Evolutionary conservation across 2,329 filamentous ascomycete genomes (phyloP).

Genomic region (Anthostomella pinea): DNA sequence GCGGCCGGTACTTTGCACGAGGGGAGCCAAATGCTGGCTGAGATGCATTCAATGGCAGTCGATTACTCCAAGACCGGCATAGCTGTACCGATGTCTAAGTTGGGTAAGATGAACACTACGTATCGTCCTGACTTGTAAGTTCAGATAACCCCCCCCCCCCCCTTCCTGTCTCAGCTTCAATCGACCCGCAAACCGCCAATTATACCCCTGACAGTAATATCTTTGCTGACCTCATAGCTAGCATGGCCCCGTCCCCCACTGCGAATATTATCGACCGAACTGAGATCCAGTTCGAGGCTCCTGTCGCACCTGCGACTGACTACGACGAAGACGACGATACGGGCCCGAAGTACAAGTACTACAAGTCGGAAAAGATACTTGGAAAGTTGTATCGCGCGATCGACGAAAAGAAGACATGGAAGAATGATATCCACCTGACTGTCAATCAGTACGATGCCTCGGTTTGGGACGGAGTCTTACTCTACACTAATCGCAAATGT

Average conservation of each 20-base stretch:
- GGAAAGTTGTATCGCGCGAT: conserved; percentile 70
- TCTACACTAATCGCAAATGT: conserved; percentile 28
- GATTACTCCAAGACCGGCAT: conserved; percentile 77
- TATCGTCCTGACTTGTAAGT: conserved; percentile 56
- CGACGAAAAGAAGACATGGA: conserved; percentile 67
- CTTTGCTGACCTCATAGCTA: conserved; percentile 16
- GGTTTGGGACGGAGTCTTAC: conserved; percentile 44
- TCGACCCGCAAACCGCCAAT: too few relatives aligned
- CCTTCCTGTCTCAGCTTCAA: too few relatives aligned
- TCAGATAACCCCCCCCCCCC: not conserved
- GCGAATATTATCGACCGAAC: conserved; percentile 44
- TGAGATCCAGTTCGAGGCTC: conserved; percentile 38
- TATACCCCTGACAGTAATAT: conserved; percentile 9
- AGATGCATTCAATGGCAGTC: conserved; percentile 67
- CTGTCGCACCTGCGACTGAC: conserved; percentile 29
- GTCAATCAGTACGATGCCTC: conserved; percentile 28
- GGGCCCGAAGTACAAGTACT: conserved; percentile 52
- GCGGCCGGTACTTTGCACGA: conserved; percentile 47
- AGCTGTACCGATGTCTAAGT: conserved; percentile 43
- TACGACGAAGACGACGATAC: conserved; percentile 48
- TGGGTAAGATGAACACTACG: conserved; percentile 37
- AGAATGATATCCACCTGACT: conserved; percentile 41
- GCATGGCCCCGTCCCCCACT: conserved; percentile 45
- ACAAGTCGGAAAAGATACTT: conserved; percentile 65
- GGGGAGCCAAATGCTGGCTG: conserved; percentile 55